Percentiles rank a stretch among this genome's conserved stretches.
These are phyloP conservation scores for Acanthamoeba culbertsoni DNA, from an alignment of 208 protist genomes.

Conservation along the genomic window DNA sequence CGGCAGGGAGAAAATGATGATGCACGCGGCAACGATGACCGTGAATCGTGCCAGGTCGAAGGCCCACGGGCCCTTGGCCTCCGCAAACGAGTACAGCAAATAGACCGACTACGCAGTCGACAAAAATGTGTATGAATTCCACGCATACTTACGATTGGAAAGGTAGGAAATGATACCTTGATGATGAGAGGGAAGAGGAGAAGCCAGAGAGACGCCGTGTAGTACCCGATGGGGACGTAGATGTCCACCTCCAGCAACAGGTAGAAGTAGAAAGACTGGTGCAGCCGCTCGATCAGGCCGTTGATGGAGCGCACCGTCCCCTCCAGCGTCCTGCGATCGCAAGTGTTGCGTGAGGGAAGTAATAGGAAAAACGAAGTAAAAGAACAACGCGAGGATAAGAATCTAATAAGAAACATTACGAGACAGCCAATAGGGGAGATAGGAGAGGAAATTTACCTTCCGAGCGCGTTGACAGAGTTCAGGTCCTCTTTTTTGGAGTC, in stretches of 20 bases:
- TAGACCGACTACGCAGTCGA: background rate
- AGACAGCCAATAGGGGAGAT: background rate
- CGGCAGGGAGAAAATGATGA: slow-evolving; percentile 35
- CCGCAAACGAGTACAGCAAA: background rate
- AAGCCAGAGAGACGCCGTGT: slow-evolving; percentile 45
- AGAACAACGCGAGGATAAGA: background rate
- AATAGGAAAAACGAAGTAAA: too few species aligned
- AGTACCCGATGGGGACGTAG: slow-evolving; percentile 76
- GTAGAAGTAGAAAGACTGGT: slow-evolving; percentile 79
- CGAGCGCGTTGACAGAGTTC: background rate
- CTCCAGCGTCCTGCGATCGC: slow-evolving; percentile 54
- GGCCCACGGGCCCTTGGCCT: background rate
- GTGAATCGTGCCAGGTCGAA: slow-evolving; percentile 23
- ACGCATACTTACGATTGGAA: background rate
- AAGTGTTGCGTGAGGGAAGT: too few species aligned
- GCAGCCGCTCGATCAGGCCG: slow-evolving; percentile 71
- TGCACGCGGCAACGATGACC: background rate
- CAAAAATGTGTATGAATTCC: background rate
- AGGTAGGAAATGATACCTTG: background rate
- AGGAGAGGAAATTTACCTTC: background rate
- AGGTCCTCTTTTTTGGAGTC: background rate
- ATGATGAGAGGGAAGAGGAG: background rate
- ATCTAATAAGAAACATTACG: background rate
- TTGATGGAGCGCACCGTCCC: slow-evolving; percentile 68
- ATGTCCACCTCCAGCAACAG: slow-evolving; percentile 59